Evolutionary conservation across 179 eudicot genomes (phyloP).

Genomic region (Camellia oleifera): DNA sequence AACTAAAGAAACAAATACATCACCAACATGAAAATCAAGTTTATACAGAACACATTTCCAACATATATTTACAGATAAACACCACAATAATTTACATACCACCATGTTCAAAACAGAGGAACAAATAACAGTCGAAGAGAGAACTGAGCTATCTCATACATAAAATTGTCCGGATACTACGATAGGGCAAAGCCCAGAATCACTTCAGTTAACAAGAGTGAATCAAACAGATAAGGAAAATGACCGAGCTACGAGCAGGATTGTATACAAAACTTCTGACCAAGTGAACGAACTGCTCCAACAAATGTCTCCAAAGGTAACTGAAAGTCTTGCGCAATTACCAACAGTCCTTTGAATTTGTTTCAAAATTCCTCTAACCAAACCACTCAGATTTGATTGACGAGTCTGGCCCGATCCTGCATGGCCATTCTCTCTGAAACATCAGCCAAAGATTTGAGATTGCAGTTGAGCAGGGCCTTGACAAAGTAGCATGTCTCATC

Average conservation of each 20-base stretch:
- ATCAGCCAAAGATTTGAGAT: slow-evolving; percentile 42
- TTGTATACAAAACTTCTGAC: slow-evolving; percentile 21
- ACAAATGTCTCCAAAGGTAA: neutral
- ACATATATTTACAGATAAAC: neutral
- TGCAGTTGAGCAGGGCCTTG: slow-evolving; percentile 44
- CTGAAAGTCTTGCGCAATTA: slow-evolving; percentile 24
- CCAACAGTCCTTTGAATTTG: slow-evolving; percentile 16
- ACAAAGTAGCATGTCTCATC: slow-evolving; percentile 47
- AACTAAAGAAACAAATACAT: neutral
- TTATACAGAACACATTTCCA: neutral
- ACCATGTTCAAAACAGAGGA: neutral
- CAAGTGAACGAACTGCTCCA: neutral
- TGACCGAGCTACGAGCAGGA: slow-evolving; percentile 1
- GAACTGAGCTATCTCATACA: neutral
- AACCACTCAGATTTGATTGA: slow-evolving; percentile 1
- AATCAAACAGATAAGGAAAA: neutral
- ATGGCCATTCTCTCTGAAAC: slow-evolving; percentile 40
- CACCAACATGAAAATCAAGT: neutral
- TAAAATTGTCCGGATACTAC: neutral
- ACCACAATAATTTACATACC: neutral
- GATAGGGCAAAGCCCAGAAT: neutral
- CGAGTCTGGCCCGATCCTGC: slow-evolving; percentile 5
- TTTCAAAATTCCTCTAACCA: neutral
- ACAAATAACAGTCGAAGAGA: neutral
- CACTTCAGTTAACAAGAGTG: neutral